Conservation (phyloP, 73 alveolate species). For the Paramecium sexaurelia region DNA sequence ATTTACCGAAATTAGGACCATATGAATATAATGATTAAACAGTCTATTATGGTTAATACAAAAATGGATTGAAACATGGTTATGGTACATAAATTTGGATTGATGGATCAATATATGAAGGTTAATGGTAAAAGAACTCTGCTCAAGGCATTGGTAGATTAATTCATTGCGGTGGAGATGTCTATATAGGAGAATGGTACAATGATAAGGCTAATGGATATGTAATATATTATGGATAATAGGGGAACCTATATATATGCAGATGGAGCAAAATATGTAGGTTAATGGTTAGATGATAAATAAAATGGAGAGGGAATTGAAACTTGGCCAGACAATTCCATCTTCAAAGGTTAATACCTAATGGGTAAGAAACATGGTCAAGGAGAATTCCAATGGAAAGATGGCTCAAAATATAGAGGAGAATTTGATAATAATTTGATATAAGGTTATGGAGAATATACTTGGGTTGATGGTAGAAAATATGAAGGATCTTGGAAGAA, state of each 20-base stretch:
- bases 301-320: slow-evolving; percentile 66
- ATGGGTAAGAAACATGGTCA: slow-evolving; percentile 79
- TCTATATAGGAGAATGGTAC: slow-evolving; percentile 72
- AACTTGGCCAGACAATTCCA: slow-evolving; percentile 64
- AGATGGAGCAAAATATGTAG: slow-evolving; percentile 67
- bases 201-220: slow-evolving; percentile 73
- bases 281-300: slow-evolving; percentile 64
- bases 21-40: slow-evolving; percentile 51
- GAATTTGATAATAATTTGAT: slow-evolving; percentile 76
- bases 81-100: slow-evolving; percentile 57
- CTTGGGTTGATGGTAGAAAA: slow-evolving; percentile 86
- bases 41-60: slow-evolving; percentile 59
- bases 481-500: slow-evolving; percentile 84
- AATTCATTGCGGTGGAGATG: slow-evolving; percentile 69
- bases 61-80: slow-evolving; percentile 68
- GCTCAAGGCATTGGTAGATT: slow-evolving; percentile 65
- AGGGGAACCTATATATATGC: slow-evolving; percentile 71
- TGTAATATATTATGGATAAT: not conserved
- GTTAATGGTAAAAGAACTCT: slow-evolving; percentile 58
- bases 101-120: slow-evolving; percentile 66
- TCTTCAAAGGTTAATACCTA: not conserved
- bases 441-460: slow-evolving; percentile 80
- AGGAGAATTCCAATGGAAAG: slow-evolving; percentile 83
- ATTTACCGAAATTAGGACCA: slow-evolving; percentile 59
- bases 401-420: slow-evolving; percentile 86